Percentiles rank a stretch among this genome's conserved stretches.
These are phyloP conservation scores for Boletus bicolor DNA, from an alignment of 768 basidiomycete species.

Conservation along the genomic window DNA sequence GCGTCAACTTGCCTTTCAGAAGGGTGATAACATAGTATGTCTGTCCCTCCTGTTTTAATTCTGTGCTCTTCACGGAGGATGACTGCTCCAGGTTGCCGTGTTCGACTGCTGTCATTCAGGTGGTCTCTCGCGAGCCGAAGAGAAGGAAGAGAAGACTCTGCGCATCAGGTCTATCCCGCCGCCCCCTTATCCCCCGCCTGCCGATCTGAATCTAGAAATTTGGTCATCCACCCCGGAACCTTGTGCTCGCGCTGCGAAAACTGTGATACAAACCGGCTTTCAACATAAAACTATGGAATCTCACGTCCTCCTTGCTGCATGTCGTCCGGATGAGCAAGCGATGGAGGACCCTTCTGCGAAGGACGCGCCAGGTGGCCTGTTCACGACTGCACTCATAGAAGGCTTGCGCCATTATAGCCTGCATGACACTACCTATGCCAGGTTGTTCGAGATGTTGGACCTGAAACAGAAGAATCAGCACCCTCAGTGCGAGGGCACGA, in stretches of 20 bases:
- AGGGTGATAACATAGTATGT: slow-evolving; percentile 20
- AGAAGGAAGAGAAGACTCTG: background rate
- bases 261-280: slow-evolving; percentile 7
- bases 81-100: slow-evolving; percentile 7
- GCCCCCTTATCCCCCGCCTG: slow-evolving; percentile 9
- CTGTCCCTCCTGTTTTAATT: background rate
- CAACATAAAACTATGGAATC: slow-evolving; percentile 21
- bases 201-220: slow-evolving; percentile 11
- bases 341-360: slow-evolving; percentile 7
- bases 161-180: slow-evolving; percentile 10
- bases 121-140: slow-evolving; percentile 12
- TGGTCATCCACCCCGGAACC: slow-evolving; percentile 2
- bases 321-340: slow-evolving; percentile 14
- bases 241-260: slow-evolving; percentile 7
- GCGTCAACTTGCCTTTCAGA: slow-evolving; percentile 15
- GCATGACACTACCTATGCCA: slow-evolving; percentile 15
- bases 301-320: slow-evolving; percentile 22
- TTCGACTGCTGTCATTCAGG: slow-evolving; percentile 24
- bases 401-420: slow-evolving; percentile 4
- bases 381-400: slow-evolving; percentile 19
- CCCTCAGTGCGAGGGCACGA: slow-evolving; percentile 20
- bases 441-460: slow-evolving; percentile 11
- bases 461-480: slow-evolving; percentile 7
- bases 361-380: slow-evolving; percentile 14
- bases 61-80: background rate